Percentiles rank a stretch among this genome's conserved stretches.
phyloP scores from a whole-genome alignment of 768 basidiomycete genomes.

The Leccinum truebloodii region DNA sequence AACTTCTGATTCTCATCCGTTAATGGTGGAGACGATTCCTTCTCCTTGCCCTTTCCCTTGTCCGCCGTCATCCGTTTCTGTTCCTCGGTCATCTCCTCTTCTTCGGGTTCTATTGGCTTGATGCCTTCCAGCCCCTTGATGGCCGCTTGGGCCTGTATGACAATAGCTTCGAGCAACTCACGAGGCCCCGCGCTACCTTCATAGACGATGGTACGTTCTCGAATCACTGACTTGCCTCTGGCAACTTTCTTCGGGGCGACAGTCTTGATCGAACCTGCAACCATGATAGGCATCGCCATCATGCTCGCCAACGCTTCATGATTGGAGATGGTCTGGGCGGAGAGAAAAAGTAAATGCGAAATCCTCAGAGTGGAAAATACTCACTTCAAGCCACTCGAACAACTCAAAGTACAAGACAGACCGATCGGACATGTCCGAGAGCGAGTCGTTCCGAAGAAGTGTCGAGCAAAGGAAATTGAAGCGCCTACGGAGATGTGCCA shows the following conservation, averaged over 20 bases:
- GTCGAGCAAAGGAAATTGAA: constrained; percentile 89
- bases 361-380: not conserved
- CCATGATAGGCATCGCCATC: constrained; percentile 98
- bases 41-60: constrained; percentile 66
- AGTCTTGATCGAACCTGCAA: constrained; percentile 66
- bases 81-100: constrained; percentile 83
- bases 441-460: constrained; percentile 86
- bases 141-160: constrained; percentile 91
- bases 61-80: constrained; percentile 81
- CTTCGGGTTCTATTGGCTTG: constrained; percentile 46
- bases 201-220: constrained; percentile 84
- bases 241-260: constrained; percentile 56
- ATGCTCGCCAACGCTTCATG: constrained; percentile 93
- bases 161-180: constrained; percentile 87
- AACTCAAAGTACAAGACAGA: constrained; percentile 83
- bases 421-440: constrained; percentile 93
- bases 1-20: constrained; percentile 80
- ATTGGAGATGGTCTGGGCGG: constrained; percentile 77
- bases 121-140: constrained; percentile 80
- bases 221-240: constrained; percentile 50
- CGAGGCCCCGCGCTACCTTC: constrained; percentile 91
- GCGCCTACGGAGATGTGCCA: constrained; percentile 87
- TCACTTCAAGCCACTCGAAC: constrained; percentile 90
- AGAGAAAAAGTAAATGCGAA: constrained; percentile 7
- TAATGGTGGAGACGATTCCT: constrained; percentile 36